Evolutionary conservation across 768 basidiomycete species (phyloP).

Genomic region (Amanita muscaria): DNA sequence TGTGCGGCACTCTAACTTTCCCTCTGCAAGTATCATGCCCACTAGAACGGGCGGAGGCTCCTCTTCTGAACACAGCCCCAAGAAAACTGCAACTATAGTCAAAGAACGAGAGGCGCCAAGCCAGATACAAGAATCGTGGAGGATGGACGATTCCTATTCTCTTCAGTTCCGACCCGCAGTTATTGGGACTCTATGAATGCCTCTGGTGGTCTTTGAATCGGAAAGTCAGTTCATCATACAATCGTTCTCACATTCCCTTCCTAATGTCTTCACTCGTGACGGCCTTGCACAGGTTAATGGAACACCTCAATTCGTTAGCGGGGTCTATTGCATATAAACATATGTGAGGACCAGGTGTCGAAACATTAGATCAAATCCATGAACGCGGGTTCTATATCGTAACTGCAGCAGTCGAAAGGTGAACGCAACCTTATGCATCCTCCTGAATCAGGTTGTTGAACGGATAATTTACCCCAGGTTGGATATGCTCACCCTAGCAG

Average conservation of each 20-base stretch:
- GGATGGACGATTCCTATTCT: slow-evolving; percentile 67
- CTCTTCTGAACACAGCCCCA: slow-evolving; percentile 33
- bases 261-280: neutral
- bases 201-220: slow-evolving; percentile 59
- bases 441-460: neutral
- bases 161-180: slow-evolving; percentile 47
- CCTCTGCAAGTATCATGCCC: slow-evolving; percentile 45
- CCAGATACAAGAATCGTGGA: slow-evolving; percentile 26
- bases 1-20: neutral
- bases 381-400: slow-evolving; percentile 74
- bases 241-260: too few relatives aligned
- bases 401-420: slow-evolving; percentile 78
- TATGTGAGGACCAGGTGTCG: slow-evolving; percentile 57
- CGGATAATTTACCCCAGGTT: slow-evolving; percentile 35
- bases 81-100: slow-evolving; percentile 12
- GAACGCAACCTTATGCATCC: slow-evolving; percentile 5
- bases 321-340: slow-evolving; percentile 82
- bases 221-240: slow-evolving; percentile 33
- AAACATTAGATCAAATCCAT: slow-evolving; percentile 43
- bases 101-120: slow-evolving; percentile 9
- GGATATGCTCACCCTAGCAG: slow-evolving; percentile 55
- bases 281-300: slow-evolving; percentile 51
- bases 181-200: slow-evolving; percentile 69
- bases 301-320: slow-evolving; percentile 78
- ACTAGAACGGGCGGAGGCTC: slow-evolving; percentile 49